Percentiles rank a stretch among this genome's conserved stretches.
These are phyloP conservation scores for Termitomyces titanicus DNA, from an alignment of 768 basidiomycete genomes.

Conservation along the genomic window DNA sequence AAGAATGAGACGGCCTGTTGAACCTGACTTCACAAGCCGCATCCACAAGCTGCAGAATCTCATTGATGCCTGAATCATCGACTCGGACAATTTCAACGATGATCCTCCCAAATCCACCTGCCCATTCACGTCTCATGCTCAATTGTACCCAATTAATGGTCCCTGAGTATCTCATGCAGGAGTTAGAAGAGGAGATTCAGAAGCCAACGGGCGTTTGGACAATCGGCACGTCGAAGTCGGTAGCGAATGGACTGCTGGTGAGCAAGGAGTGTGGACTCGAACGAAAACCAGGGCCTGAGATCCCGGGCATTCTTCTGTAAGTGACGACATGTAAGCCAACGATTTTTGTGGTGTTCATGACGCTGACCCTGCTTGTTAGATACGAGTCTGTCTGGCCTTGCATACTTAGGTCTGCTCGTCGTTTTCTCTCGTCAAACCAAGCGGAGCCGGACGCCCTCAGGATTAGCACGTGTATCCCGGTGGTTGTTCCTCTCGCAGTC, in stretches of 20 bases:
- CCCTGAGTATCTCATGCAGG: constrained; percentile 54
- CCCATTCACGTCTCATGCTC: constrained; percentile 62
- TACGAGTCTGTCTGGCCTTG: constrained; percentile 63
- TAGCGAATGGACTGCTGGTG: constrained; percentile 61
- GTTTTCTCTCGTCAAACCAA: constrained; percentile 75
- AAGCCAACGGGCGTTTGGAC: constrained; percentile 72
- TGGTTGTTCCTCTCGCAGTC: constrained; percentile 83
- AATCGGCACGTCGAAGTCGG: constrained; percentile 48
- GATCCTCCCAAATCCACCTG: constrained; percentile 50
- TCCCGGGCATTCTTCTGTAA: constrained; percentile 47
- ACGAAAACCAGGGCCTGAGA: too few relatives aligned
- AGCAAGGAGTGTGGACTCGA: constrained; percentile 60
- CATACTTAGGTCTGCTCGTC: constrained; percentile 63
- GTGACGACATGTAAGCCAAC: constrained; percentile 55
- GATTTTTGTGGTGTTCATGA: background rate
- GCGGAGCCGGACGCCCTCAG: constrained; percentile 72
- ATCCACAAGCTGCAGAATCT: constrained; percentile 57
- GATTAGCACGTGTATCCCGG: constrained; percentile 73
- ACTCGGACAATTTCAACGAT: constrained; percentile 43
- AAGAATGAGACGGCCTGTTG: constrained; percentile 56
- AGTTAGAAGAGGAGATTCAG: constrained; percentile 71
- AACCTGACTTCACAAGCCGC: constrained; percentile 55
- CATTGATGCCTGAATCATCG: constrained; percentile 60
- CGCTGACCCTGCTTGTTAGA: constrained; percentile 38
- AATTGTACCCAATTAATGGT: constrained; percentile 53